Conservation (phyloP, 495 filamentous ascomycete species). For the Penicillium diatomitis region DNA sequence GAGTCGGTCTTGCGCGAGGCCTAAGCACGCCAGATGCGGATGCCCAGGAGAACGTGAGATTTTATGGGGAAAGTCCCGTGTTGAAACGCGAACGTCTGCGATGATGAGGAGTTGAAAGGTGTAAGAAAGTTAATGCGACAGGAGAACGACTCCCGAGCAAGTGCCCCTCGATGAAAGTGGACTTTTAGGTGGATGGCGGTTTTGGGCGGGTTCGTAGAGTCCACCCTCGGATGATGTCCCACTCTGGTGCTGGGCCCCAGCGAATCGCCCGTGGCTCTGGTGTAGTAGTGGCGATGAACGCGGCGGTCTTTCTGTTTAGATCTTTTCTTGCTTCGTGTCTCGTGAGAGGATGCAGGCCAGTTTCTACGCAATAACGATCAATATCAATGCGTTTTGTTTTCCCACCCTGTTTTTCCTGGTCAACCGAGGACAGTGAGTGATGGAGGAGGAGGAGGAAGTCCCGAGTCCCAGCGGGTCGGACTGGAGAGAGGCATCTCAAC, state of each 20-base stretch:
- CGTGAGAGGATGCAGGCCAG: too few relatives aligned
- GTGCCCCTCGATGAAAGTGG: slow-evolving; percentile 39
- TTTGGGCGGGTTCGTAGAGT: slow-evolving; percentile 30
- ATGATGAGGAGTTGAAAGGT: slow-evolving; percentile 30
- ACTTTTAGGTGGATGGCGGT: slow-evolving; percentile 24
- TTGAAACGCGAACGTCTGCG: slow-evolving; percentile 33
- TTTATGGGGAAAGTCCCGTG: slow-evolving; percentile 24
- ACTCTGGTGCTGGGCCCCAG: slow-evolving; percentile 26
- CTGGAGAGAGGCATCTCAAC: slow-evolving; percentile 12
- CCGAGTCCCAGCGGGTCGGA: slow-evolving; percentile 8
- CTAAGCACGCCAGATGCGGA: slow-evolving; percentile 32
- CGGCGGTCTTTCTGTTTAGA: slow-evolving; percentile 1
- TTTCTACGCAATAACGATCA: not conserved
- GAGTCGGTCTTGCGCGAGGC: slow-evolving; percentile 31
- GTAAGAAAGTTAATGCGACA: slow-evolving; percentile 21
- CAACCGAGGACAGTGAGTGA: not conserved
- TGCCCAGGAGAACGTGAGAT: slow-evolving; percentile 29
- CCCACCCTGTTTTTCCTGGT: not conserved
- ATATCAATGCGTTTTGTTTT: not conserved
- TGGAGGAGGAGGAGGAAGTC: not conserved
- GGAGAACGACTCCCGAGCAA: slow-evolving; percentile 19
- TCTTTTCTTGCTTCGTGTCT: not conserved
- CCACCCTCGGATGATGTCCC: slow-evolving; percentile 39
- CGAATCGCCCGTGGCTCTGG: slow-evolving; percentile 9
- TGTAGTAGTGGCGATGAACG: slow-evolving; percentile 13